These are phyloP conservation scores for Candida mattraensis DNA, from an alignment of 805 yeast species.

Conservation along the genomic window DNA sequence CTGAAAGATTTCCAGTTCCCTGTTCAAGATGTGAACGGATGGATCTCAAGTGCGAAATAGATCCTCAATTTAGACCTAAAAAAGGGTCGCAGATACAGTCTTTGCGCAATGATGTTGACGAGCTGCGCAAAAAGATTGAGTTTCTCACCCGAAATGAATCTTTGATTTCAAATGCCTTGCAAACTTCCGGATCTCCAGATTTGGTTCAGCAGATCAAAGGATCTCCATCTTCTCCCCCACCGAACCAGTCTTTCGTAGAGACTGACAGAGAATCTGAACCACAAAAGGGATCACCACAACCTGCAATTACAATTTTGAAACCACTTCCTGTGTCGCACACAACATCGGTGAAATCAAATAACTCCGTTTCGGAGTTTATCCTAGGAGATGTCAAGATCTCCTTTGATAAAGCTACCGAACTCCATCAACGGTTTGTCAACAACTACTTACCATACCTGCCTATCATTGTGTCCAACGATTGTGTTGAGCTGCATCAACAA, in stretches of 20 bases:
- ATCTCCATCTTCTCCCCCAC: conserved; percentile 1
- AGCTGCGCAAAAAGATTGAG: conserved; percentile 70
- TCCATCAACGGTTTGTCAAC: conserved; percentile 67
- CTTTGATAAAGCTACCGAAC: conserved; percentile 62
- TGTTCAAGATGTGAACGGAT: conserved; percentile 82
- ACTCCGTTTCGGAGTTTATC: conserved; percentile 58
- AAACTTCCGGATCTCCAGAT: conserved; percentile 28
- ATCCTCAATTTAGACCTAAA: conserved; percentile 87
- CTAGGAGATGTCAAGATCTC: conserved; percentile 76
- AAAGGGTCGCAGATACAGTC: conserved; percentile 89
- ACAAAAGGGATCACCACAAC: conserved; percentile 8
- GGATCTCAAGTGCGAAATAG: conserved; percentile 81
- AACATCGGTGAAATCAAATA: conserved; percentile 20
- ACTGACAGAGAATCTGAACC: background rate
- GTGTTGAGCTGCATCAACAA: conserved; percentile 76
- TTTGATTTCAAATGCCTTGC: conserved; percentile 62
- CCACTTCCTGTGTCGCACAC: conserved; percentile 20
- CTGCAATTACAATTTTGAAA: conserved; percentile 20
- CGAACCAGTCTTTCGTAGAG: conserved; percentile 1
- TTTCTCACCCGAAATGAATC: conserved; percentile 64
- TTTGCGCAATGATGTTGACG: conserved; percentile 81
- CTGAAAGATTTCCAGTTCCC: conserved; percentile 75
- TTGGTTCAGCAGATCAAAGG: conserved; percentile 4
- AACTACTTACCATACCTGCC: conserved; percentile 78
- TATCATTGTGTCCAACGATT: conserved; percentile 66